Base-by-base conservation (phyloP, 1,284 basidiomycete genomes). In the Ceratorhiza oryzae-sativae region DNA sequence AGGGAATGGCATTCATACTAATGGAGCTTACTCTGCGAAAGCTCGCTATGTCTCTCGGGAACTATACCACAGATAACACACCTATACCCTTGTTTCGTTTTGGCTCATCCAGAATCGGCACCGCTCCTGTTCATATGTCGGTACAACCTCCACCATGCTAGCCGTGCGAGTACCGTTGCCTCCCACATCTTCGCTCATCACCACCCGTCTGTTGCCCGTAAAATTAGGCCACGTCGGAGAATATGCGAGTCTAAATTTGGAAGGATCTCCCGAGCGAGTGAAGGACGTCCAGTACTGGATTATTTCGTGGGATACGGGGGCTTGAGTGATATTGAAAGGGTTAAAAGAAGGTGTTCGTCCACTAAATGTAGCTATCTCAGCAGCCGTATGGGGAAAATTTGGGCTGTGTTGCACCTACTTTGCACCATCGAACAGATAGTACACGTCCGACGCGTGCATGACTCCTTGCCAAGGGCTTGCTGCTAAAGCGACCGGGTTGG, bases 281-380 rank as follows among this genome's bases (percentile, higher is more conserved):
- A 84, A 84, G 1, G 83, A 84, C 13, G 83, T 82, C 84, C 84
- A 85, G 73, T 82, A 84, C 10, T 78, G 80, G 45, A 84, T 83
- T 15, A 82, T 81, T 74, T 84, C 82, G 55, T 77, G 73, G 3
- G 83, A 80, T 5, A 85, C 77, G 2, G 76, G 72, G 9, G 77
- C 74, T 76, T 85, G 83, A 32, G 82, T 83, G 10, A 58, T 3
- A 49, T 72, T 71, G 42, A 70, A 42, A 25, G 30, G 13, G 3
- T 53, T 18, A 42, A 60, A 62, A 9, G 34, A 49, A 13, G 23
- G 75, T n/a, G 18, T 23, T 45, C 46, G 32, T 5, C 73, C 80
- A 46, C 72, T 83, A 82, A 18, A 75, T 72, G 73, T 83, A 83
- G 76, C 1, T 80, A 72, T 27, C 78, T 81, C 73, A 83, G 83